Conservation (phyloP, 2,329 filamentous ascomycete genomes). For the Paracoccidioides lutzii region DNA sequence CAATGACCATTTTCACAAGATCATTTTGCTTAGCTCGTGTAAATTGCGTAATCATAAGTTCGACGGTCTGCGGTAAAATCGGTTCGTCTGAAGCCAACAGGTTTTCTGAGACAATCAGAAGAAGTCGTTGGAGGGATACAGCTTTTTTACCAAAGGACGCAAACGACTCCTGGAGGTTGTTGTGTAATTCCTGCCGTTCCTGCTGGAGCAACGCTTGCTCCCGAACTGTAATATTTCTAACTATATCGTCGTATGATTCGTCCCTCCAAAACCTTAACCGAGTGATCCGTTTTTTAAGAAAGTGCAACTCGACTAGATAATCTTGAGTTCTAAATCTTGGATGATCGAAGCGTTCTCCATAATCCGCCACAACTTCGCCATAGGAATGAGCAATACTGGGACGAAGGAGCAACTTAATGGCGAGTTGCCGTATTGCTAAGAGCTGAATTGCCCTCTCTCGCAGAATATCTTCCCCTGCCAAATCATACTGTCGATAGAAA, state of each 20-base stretch:
- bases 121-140: slow-evolving; percentile 24
- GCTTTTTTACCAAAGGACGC: slow-evolving; percentile 17
- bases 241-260: slow-evolving; percentile 21
- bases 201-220: slow-evolving; percentile 15
- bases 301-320: slow-evolving; percentile 23
- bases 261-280: slow-evolving; percentile 17
- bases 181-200: slow-evolving; percentile 20
- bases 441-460: slow-evolving; percentile 28
- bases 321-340: slow-evolving; percentile 20
- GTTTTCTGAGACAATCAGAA: slow-evolving; percentile 25
- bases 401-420: slow-evolving; percentile 27
- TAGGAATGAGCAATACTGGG: slow-evolving; percentile 29
- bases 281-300: slow-evolving; percentile 20
- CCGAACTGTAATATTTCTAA: slow-evolving; percentile 16
- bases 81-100: slow-evolving; percentile 25
- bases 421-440: slow-evolving; percentile 28
- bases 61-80: slow-evolving; percentile 22
- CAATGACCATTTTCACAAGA: slow-evolving; percentile 26
- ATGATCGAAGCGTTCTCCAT: slow-evolving; percentile 17
- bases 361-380: slow-evolving; percentile 21
- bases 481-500: not conserved
- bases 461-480: slow-evolving; percentile 13
- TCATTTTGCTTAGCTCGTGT: slow-evolving; percentile 28
- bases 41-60: slow-evolving; percentile 27
- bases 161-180: slow-evolving; percentile 20